These are phyloP conservation scores for Camillea tinctor DNA, from an alignment of 2,329 filamentous ascomycete genomes.

Conservation along the genomic window DNA sequence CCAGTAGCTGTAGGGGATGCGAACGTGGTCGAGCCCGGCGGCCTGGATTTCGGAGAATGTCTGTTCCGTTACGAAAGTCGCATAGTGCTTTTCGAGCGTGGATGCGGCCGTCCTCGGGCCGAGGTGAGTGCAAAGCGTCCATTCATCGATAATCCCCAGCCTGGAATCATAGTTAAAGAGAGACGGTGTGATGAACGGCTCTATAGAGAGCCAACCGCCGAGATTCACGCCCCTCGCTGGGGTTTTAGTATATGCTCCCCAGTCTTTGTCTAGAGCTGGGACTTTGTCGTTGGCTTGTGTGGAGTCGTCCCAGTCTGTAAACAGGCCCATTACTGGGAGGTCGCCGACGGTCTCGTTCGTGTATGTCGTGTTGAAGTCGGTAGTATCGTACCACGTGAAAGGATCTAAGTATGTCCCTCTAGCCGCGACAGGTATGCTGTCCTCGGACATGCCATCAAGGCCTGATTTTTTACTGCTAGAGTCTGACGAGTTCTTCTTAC, in stretches of 20 bases:
- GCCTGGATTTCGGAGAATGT: slow-evolving; percentile 82
- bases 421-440: slow-evolving; percentile 62
- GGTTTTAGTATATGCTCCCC: slow-evolving; percentile 72
- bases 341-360: slow-evolving; percentile 81
- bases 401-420: slow-evolving; percentile 81
- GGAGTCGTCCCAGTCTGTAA: slow-evolving; percentile 82
- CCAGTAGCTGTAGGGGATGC: slow-evolving; percentile 96
- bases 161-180: slow-evolving; percentile 70
- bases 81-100: slow-evolving; percentile 87
- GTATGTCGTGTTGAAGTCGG: slow-evolving; percentile 91
- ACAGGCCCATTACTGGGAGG: slow-evolving; percentile 87
- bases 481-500: slow-evolving; percentile 55
- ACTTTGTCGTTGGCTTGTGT: slow-evolving; percentile 75
- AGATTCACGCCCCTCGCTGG: slow-evolving; percentile 90
- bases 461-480: slow-evolving; percentile 39
- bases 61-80: slow-evolving; percentile 79
- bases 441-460: slow-evolving; percentile 52
- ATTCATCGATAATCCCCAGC: slow-evolving; percentile 81
- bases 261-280: slow-evolving; percentile 71
- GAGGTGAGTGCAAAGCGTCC: slow-evolving; percentile 70
- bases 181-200: slow-evolving; percentile 94
- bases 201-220: slow-evolving; percentile 89
- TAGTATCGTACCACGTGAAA: slow-evolving; percentile 86
- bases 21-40: slow-evolving; percentile 93
- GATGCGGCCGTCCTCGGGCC: slow-evolving; percentile 62